Base-by-base conservation (phyloP, 2,329 filamentous ascomycete species). In the Eutypella sp. region DNA sequence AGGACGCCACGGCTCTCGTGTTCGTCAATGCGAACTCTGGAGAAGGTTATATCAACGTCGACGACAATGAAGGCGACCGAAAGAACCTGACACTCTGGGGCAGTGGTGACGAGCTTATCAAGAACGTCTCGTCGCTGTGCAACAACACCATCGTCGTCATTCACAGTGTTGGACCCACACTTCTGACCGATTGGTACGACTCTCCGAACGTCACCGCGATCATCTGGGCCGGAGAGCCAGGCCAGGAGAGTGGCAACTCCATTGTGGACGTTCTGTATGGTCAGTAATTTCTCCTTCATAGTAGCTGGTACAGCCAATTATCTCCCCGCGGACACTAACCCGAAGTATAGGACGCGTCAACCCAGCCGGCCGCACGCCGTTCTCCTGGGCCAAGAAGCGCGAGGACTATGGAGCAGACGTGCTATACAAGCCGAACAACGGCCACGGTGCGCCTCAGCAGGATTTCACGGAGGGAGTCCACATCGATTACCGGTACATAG, bases 11-110 rank as follows among this genome's bases (percentile, higher is more conserved):
- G 1, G 73, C 91, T 52, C 78, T 99, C 36, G 90, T 96, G 10
- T 97, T 97, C 57, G 91, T 88, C 59, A 96, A 96, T 55, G 84
- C 90, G 13, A 78, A 91, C 62, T 80, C 85, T 3, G 92, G 92
- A 44, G 93, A 97, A 68, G 90, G 89, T 5, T 96, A 81, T 69
- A 89, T 97, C 59, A 76, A 70, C 23, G 79, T 95, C 2, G 92
- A 91, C 51, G 85, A 81, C 44, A 96, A 96, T 63, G 72, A 76
- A 48, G 93, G 93, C 47, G 92, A 97, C 65, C 85, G 93, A 44
- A 90, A 91, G 59, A 96, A 99, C 68, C 74, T 99, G 31, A 96
- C 90, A 0, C 74, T 96, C 0, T 97, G 92, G 92, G 76, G 84
- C 49, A 78, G 83, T 47, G 91, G 89, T 34, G 89, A 97, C 44